A percentile compares a stretch with the other conserved stretches of the same genome.
These are phyloP conservation scores for Fusarium gaditjirri DNA, from an alignment of 2,329 filamentous ascomycete genomes.

Conservation along the genomic window DNA sequence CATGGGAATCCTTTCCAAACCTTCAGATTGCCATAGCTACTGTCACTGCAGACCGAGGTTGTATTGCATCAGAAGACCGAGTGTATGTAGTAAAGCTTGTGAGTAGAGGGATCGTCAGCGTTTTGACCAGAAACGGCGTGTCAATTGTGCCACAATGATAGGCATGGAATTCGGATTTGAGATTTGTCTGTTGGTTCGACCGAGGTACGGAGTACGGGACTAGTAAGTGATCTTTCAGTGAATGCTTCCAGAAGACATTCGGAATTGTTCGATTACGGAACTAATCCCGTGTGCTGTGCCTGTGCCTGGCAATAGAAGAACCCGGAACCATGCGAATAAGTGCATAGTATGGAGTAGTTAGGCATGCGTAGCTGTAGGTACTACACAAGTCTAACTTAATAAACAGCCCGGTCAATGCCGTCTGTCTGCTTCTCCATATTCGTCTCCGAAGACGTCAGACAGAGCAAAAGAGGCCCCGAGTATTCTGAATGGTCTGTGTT, in stretches of 20 bases:
- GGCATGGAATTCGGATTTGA: constrained; percentile 2
- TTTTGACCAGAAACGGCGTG: neutral
- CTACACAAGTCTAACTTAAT: neutral
- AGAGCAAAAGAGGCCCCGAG: neutral
- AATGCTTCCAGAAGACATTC: constrained; percentile 32
- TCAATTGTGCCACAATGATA: neutral
- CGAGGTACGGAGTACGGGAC: neutral
- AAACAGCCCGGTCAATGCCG: neutral
- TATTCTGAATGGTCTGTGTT: constrained; percentile 12
- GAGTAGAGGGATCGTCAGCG: neutral
- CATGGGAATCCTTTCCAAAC: neutral
- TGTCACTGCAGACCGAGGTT: neutral
- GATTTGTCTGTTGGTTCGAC: neutral
- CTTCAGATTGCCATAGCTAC: neutral
- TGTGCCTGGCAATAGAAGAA: constrained; percentile 9
- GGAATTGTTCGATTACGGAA: constrained; percentile 22
- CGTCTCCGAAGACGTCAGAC: neutral
- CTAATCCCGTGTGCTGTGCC: neutral
- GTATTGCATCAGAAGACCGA: neutral
- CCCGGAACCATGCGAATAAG: constrained; percentile 10
- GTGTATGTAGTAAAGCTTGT: neutral
- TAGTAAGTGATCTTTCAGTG: neutral
- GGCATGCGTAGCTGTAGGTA: neutral
- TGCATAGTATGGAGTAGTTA: neutral
- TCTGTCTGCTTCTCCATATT: neutral